Evolutionary conservation across 768 basidiomycete genomes (phyloP), one percentile per base, ranked within the genome.

Genomic region (Naganishia kalamii): DNA sequence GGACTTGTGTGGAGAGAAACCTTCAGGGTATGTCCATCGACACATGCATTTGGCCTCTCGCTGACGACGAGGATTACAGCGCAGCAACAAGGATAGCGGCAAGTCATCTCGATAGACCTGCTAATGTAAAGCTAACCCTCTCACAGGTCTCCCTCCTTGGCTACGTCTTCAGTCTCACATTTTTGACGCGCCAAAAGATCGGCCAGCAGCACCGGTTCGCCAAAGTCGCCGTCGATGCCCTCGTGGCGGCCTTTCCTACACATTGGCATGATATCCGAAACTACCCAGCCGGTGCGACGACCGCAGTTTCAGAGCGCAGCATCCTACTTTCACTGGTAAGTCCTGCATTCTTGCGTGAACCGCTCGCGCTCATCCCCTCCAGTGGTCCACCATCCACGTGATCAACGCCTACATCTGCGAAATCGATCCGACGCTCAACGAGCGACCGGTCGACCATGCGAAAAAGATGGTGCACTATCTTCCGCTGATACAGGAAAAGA

Each of bases 331-430:
- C 19, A 3, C 35, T 57, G 4, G 54, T 57, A 40, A 57, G 54
- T 40, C 54, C 54, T 27, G 33, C 11, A 35, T n/a, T 32, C 32
- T n/a, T 33, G 2, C 27, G 21, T 11, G 23, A 21, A 11, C 29
- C 10, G 48, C 48, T 21, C 25, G 7, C 11, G 19, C 48, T 25
- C 7, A 50, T 19, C 29, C 48, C 19, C 11, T 3, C 8, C 19
- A 57, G 54, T 57, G 54, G 54, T 57, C 35, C 35, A 19, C 54
- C n/a, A 15, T 57, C 0, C 54, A 57, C 23, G 21, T 57, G n/a
- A 57, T 40, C 37, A 57, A 57, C 13, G 35, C 54, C 27, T 57
- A 57, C 23, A 57, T 57, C n/a, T 57, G 54, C 54, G 54, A 57
- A 17, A 57, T 57, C 23, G 54, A 57, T 6, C 54, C 54, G 5